Conservation (phyloP, 345 rosid genomes). For the Eucalyptus tenuipes region DNA sequence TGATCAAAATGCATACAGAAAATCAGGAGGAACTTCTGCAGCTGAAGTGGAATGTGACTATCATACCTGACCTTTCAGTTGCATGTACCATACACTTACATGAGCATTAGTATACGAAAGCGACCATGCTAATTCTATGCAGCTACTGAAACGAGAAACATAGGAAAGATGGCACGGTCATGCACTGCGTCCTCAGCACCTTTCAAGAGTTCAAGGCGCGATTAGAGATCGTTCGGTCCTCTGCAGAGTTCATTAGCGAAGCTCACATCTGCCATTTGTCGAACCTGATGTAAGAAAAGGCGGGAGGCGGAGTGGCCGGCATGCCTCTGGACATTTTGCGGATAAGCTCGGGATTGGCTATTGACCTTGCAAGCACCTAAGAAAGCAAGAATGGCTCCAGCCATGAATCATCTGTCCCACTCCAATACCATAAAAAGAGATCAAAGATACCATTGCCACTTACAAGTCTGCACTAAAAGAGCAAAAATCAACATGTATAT, state of each 20-base stretch:
- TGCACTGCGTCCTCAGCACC: neutral
- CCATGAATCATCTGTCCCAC: neutral
- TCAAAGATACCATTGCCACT: neutral
- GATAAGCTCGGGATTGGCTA: neutral
- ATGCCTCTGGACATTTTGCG: neutral
- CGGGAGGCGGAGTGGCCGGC: neutral
- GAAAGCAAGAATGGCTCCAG: neutral
- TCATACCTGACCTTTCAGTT: neutral
- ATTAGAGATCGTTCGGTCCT: neutral
- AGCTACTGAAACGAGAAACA: neutral
- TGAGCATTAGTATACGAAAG: neutral
- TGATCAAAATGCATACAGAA: neutral
- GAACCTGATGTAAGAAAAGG: neutral
- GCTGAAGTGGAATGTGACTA: neutral
- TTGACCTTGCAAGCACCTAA: neutral
- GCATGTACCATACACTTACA: neutral
- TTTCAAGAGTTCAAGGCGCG: neutral
- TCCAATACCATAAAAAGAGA: neutral
- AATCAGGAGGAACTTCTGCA: neutral
- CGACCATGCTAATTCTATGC: neutral
- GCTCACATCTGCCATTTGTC: neutral
- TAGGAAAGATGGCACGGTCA: neutral
- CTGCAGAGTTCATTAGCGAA: neutral
- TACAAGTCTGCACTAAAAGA: neutral
- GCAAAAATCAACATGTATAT: neutral